Conservation (phyloP, 441 rosid genomes). For the Pelargonium citronellum region DNA sequence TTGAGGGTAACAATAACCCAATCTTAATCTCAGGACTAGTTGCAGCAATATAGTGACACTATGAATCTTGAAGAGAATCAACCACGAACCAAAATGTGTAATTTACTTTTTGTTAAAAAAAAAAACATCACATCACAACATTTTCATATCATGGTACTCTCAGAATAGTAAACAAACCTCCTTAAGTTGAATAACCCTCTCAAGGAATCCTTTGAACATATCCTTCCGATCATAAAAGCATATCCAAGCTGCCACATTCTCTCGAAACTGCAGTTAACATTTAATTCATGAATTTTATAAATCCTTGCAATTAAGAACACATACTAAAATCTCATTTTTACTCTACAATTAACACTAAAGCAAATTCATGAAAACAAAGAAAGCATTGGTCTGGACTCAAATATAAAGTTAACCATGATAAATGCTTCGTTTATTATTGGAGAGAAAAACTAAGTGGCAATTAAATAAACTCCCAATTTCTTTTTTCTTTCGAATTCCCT, state of each 20-base stretch:
- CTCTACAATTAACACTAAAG: background rate
- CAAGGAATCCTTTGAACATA: conserved; percentile 62
- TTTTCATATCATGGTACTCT: background rate
- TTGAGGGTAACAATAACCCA: background rate
- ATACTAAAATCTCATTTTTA: background rate
- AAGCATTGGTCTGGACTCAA: background rate
- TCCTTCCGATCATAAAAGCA: conserved; percentile 83
- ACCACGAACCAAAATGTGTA: background rate
- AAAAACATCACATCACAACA: conserved; percentile 1
- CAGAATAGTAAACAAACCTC: conserved; percentile 52
- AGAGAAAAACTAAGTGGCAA: background rate
- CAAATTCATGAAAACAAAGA: conserved; percentile 8
- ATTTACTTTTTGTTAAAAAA: background rate
- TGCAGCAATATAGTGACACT: conserved; percentile 1
- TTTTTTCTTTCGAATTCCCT: background rate
- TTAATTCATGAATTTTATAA: conserved; percentile 3
- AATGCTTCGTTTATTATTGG: background rate
- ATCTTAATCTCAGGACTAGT: background rate
- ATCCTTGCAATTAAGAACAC: background rate
- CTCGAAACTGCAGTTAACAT: conserved; percentile 66
- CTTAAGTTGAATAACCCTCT: conserved; percentile 74
- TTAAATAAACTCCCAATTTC: background rate
- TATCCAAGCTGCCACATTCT: conserved; percentile 95
- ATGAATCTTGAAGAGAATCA: conserved; percentile 6
- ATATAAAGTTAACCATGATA: background rate